Conservation (phyloP, 2,329 filamentous ascomycete genomes). For the Beauveria australis region DNA sequence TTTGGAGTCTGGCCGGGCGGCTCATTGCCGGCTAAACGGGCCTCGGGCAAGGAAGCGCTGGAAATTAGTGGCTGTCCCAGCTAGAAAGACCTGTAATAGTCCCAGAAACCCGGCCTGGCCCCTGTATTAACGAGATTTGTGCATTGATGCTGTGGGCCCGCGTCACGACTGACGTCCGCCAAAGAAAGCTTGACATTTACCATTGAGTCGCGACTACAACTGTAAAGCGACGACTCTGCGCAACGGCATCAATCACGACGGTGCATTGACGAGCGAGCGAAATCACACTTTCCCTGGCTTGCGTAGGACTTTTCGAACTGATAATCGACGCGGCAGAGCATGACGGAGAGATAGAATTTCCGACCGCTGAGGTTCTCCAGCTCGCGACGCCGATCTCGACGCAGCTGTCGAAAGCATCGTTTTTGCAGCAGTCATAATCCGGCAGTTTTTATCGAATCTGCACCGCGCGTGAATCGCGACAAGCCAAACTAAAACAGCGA, state of each 20-base stretch:
- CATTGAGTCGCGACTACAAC: background rate
- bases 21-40: slow-evolving; percentile 11
- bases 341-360: slow-evolving; percentile 6
- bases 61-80: background rate
- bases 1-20: background rate
- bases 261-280: background rate
- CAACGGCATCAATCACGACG: background rate
- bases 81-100: background rate
- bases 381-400: slow-evolving; percentile 3
- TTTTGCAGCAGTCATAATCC: background rate
- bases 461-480: background rate
- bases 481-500: background rate
- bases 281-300: too few species aligned
- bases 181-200: slow-evolving; percentile 7
- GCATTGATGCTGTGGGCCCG: background rate
- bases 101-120: background rate
- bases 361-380: slow-evolving; percentile 2
- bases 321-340: background rate
- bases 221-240: slow-evolving; percentile 2
- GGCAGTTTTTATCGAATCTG: background rate
- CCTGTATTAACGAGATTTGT: background rate
- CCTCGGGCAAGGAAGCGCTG: background rate
- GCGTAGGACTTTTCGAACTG: background rate
- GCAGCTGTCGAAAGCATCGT: background rate
- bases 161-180: slow-evolving; percentile 6